Evolutionary conservation across 495 filamentous ascomycete species (phyloP), one percentile per base, ranked within the genome.

Genomic region (Poronia punctata): DNA sequence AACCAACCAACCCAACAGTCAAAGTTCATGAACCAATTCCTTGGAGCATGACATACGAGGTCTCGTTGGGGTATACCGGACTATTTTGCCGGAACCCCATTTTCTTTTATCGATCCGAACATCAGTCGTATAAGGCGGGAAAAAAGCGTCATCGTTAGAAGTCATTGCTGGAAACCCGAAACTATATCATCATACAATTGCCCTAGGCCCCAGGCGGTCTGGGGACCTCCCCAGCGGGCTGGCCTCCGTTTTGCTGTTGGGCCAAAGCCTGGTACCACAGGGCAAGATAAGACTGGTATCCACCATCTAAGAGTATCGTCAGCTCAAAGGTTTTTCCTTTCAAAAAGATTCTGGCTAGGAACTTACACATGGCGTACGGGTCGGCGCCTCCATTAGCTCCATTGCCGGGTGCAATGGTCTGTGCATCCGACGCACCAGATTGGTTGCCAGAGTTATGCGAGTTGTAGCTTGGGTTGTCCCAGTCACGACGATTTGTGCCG

Each of bases 271-370:
- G 69, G 56, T 81, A 81, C 77, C 78, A 84, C 40, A 80, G 59
- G n/a, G 76, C 71, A 7, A 75, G 45, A 50, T 82, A 81, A 35
- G 69, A 69, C 36, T 80, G 60, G 52, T 82, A 82, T 34, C 80
- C 80, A 25, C 80, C 80, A 59, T 76, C 67, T 71, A 19, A 19
- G 10, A 32, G 20, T 16, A 6, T n/a, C 3, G 28, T 45, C 10
- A 45, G 35, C 22, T n/a, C 12, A 20, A 30, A 14, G 16, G 19
- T 36, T 17, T 38, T 17, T 5, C 10, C 4, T n/a, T 26, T 19
- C 4, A 23, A 17, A 9, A n/a, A 24, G n/a, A n/a, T n/a, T n/a
- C n/a, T n/a, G n/a, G n/a, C n/a, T n/a, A n/a, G n/a, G 15, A n/a
- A 57, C 65, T 57, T 54, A 71, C 67, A 84, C 14, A 68, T 61